Evolutionary conservation across 768 basidiomycete species (phyloP).

Genomic region (Calocybe gangraenosa): DNA sequence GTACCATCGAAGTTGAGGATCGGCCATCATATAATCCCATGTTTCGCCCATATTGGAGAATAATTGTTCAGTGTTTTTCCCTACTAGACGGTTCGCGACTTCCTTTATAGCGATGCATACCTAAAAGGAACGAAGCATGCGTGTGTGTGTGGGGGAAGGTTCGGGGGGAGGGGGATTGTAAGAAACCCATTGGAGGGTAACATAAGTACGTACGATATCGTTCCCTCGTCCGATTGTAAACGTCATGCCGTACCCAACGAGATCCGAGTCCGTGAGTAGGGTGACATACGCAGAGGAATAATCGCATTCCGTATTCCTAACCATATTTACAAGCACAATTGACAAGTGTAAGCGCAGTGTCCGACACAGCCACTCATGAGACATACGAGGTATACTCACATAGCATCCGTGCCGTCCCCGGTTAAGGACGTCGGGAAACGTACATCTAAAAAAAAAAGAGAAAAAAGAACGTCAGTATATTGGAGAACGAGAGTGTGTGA

Average conservation of each 20-base stretch:
- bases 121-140: too few species aligned
- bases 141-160: too few species aligned
- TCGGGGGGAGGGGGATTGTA: too few species aligned
- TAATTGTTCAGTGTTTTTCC: conserved; percentile 75
- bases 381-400: conserved; percentile 40
- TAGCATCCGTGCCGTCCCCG: conserved; percentile 92
- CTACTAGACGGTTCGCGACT: conserved; percentile 78
- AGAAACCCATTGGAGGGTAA: too few species aligned
- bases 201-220: conserved; percentile 69
- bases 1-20: conserved; percentile 89
- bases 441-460: conserved; percentile 69
- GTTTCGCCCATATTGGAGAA: conserved; percentile 90
- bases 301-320: conserved; percentile 94
- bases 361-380: background rate
- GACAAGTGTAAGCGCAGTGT: background rate
- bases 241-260: conserved; percentile 90
- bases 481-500: background rate
- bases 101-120: conserved; percentile 79
- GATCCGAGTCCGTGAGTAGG: conserved; percentile 67
- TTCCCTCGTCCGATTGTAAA: conserved; percentile 95
- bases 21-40: conserved; percentile 83
- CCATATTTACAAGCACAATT: too few species aligned
- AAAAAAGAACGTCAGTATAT: too few species aligned
- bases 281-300: conserved; percentile 92
- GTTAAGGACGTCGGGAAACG: conserved; percentile 90